Evolutionary conservation across 139 green algal genomes (phyloP).

Genomic region (Micromonas commoda): DNA sequence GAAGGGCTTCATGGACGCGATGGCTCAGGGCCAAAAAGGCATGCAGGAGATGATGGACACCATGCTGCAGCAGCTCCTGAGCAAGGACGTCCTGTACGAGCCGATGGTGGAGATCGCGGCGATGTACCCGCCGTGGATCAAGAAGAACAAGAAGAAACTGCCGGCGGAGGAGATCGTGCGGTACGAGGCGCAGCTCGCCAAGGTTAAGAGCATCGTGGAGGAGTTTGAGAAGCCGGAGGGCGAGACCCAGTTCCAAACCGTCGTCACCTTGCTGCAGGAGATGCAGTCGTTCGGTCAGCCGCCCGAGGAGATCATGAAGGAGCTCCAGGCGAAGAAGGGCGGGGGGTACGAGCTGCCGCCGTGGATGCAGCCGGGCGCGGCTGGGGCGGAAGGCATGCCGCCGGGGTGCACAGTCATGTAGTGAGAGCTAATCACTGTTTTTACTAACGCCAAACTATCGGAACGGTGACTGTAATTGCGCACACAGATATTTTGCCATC

Average conservation of each 20-base stretch:
- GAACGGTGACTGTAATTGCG: too few species aligned
- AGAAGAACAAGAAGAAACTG: constrained; percentile 32
- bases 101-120: constrained; percentile 42
- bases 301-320: constrained; percentile 43
- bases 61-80: constrained; percentile 46
- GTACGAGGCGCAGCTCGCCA: constrained; percentile 37
- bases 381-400: neutral
- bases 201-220: constrained; percentile 27
- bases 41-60: constrained; percentile 43
- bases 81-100: constrained; percentile 45
- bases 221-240: constrained; percentile 30
- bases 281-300: constrained; percentile 48
- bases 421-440: too few species aligned
- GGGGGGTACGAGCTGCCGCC: constrained; percentile 38
- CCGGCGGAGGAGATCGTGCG: constrained; percentile 30
- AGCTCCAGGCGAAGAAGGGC: constrained; percentile 38
- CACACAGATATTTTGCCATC: too few species aligned
- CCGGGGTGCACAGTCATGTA: too few species aligned
- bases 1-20: neutral
- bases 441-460: too few species aligned
- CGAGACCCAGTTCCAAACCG: constrained; percentile 33
- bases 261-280: constrained; percentile 42
- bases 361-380: neutral
- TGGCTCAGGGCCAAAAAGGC: constrained; percentile 4
- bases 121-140: constrained; percentile 42